Conservation (phyloP, 2,329 filamentous ascomycete species). For the Blumeriella jaapii region DNA sequence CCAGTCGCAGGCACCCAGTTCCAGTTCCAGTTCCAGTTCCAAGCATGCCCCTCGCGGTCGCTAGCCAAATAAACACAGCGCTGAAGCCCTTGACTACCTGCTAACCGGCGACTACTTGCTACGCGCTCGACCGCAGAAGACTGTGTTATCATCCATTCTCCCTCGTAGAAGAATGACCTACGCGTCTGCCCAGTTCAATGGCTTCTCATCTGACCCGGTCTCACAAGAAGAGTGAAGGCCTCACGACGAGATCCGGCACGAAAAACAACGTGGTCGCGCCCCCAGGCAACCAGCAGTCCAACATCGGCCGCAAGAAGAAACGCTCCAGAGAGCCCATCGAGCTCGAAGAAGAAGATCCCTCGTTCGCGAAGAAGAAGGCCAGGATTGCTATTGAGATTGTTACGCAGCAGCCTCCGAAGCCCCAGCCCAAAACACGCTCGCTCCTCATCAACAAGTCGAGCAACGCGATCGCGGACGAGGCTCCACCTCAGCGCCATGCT, state of each 20-base stretch:
- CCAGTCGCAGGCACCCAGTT: too few relatives aligned
- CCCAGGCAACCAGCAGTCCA: constrained; percentile 23
- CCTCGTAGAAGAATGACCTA: constrained; percentile 24
- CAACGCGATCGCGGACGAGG: constrained; percentile 8
- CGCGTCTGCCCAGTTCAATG: constrained; percentile 31
- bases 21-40: constrained; percentile 1
- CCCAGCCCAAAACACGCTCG: constrained; percentile 14
- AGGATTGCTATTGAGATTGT: constrained; percentile 44
- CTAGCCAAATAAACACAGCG: constrained; percentile 5
- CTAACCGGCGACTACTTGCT: constrained; percentile 1
- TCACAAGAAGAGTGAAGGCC: constrained; percentile 38
- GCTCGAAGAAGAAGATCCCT: constrained; percentile 35
- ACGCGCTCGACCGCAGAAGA: constrained; percentile 4
- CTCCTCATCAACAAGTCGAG: constrained; percentile 14
- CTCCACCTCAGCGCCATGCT: constrained; percentile 10
- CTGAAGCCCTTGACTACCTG: constrained; percentile 3
- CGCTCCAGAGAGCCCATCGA: constrained; percentile 20
- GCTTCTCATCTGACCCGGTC: constrained; percentile 39
- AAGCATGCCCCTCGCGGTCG: constrained; percentile 2
- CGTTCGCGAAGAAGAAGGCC: constrained; percentile 37
- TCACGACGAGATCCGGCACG: constrained; percentile 24
- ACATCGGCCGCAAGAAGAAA: constrained; percentile 17
- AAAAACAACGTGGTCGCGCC: constrained; percentile 24
- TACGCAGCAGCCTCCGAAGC: constrained; percentile 18
- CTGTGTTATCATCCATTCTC: constrained; percentile 12